Conservation (phyloP, 2,329 filamentous ascomycete genomes). For the Aspergillus sp. region DNA sequence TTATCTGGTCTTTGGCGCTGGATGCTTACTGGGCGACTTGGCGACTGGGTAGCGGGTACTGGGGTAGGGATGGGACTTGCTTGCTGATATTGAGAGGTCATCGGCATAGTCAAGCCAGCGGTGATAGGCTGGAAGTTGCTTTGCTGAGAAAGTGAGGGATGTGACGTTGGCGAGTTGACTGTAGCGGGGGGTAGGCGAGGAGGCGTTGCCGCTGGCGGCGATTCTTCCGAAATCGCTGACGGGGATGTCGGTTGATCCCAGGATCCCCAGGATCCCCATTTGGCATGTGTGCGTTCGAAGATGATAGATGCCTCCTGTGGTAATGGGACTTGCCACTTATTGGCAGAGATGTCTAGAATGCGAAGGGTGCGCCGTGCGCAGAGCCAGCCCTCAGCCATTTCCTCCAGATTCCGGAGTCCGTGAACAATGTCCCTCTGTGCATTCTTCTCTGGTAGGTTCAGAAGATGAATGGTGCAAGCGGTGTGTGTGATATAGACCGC, state of each 20-base stretch:
- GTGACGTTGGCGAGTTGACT: conserved; percentile 12
- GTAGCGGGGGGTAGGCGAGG: conserved; percentile 14
- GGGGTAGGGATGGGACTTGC: conserved; percentile 11
- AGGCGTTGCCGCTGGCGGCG: conserved; percentile 11
- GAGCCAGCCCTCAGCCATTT: conserved; percentile 92
- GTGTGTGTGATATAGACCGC: conserved; percentile 93
- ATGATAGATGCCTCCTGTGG: conserved; percentile 74
- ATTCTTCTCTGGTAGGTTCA: conserved; percentile 89
- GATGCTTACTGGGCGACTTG: conserved; percentile 12
- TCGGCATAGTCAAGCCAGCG: conserved; percentile 7
- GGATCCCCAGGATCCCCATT: conserved; percentile 63
- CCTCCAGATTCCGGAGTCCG: conserved; percentile 83
- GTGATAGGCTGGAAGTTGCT: conserved; percentile 6
- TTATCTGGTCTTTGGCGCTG: conserved; percentile 15
- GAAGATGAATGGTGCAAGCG: conserved; percentile 86
- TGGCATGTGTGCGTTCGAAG: conserved; percentile 69
- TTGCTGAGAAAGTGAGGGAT: conserved; percentile 3
- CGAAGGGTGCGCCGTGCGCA: conserved; percentile 78
- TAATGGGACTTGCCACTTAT: conserved; percentile 83
- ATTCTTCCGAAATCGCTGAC: conserved; percentile 18
- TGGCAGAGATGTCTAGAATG: conserved; percentile 75
- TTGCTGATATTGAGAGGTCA: conserved; percentile 12
- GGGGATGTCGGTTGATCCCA: conserved; percentile 36
- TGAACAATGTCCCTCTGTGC: conserved; percentile 84
- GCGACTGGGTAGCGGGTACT: conserved; percentile 14